A percentile compares a stretch with the other conserved stretches of the same genome.
These are phyloP conservation scores for Ogataea polymorpha DNA, from an alignment of 805 yeast genomes.

Conservation along the genomic window DNA sequence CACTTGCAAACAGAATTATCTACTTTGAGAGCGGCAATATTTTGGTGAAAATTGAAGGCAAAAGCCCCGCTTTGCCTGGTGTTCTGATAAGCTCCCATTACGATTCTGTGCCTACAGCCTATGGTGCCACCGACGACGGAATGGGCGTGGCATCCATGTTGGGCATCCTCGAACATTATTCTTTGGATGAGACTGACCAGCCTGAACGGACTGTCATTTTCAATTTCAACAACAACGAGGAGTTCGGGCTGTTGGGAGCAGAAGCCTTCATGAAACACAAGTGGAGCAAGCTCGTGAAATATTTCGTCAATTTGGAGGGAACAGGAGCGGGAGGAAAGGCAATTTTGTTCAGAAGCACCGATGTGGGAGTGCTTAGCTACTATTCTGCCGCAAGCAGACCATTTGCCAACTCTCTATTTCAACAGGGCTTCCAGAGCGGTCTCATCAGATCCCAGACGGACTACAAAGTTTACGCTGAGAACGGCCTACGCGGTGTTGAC, in stretches of 20 bases:
- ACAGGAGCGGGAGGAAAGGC: conserved; percentile 92
- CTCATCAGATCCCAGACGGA: conserved; percentile 81
- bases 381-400: conserved; percentile 59
- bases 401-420: conserved; percentile 76
- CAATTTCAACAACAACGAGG: conserved; percentile 89
- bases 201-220: conserved; percentile 74
- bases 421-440: conserved; percentile 77
- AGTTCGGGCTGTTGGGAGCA: conserved; percentile 84
- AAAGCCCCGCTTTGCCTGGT: conserved; percentile 56
- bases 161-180: conserved; percentile 57
- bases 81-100: conserved; percentile 79
- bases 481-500: conserved; percentile 82
- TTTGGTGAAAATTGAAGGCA: conserved; percentile 71
- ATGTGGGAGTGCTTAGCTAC: conserved; percentile 62
- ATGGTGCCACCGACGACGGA: conserved; percentile 91
- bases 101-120: conserved; percentile 84
- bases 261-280: conserved; percentile 67
- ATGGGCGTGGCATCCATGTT: conserved; percentile 80
- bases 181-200: conserved; percentile 33
- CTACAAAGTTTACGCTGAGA: conserved; percentile 62
- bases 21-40: conserved; percentile 83
- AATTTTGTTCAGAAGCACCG: conserved; percentile 78
- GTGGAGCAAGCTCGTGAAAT: conserved; percentile 60
- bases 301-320: conserved; percentile 82
- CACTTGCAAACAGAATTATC: conserved; percentile 45